Conservation (phyloP, 2,329 filamentous ascomycete species). For the Stemphylium lycopersici region DNA sequence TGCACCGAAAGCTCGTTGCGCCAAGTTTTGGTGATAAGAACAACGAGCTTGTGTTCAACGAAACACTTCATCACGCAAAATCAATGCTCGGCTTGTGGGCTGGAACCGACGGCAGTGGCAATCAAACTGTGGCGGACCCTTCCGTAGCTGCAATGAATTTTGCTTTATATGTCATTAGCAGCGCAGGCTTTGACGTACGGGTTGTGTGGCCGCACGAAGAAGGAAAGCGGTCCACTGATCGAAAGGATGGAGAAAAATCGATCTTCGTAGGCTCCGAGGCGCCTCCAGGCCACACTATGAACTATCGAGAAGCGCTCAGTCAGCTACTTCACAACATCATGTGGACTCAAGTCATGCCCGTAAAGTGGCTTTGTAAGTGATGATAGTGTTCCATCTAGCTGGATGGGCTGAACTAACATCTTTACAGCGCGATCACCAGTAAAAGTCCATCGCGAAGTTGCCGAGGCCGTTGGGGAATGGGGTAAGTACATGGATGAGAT, state of each 20-base stretch:
- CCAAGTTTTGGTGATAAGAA: slow-evolving; percentile 80
- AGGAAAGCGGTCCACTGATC: slow-evolving; percentile 44
- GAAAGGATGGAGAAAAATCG: slow-evolving; percentile 29
- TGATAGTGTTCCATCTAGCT: background rate
- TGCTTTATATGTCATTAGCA: slow-evolving; percentile 65
- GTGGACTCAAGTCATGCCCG: slow-evolving; percentile 65
- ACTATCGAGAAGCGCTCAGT: slow-evolving; percentile 68
- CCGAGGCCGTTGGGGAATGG: slow-evolving; percentile 67
- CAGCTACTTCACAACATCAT: slow-evolving; percentile 68
- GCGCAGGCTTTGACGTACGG: slow-evolving; percentile 73
- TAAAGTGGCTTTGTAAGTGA: slow-evolving; percentile 60
- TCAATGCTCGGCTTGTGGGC: slow-evolving; percentile 43
- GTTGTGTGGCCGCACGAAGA: slow-evolving; percentile 65
- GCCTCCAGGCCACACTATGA: slow-evolving; percentile 58
- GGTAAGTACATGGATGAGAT: slow-evolving; percentile 73
- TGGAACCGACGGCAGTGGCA: slow-evolving; percentile 29
- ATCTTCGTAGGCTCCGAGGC: slow-evolving; percentile 43
- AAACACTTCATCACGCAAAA: slow-evolving; percentile 66
- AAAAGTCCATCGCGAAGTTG: slow-evolving; percentile 58
- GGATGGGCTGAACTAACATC: slow-evolving; percentile 3
- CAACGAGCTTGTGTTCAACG: slow-evolving; percentile 68
- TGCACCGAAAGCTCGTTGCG: slow-evolving; percentile 73
- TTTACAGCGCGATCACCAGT: slow-evolving; percentile 44
- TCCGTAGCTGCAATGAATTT: slow-evolving; percentile 71
- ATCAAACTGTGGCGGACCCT: slow-evolving; percentile 60